Base-by-base conservation (phyloP, 495 filamentous ascomycete genomes). In the Penicillium mononematosum region DNA sequence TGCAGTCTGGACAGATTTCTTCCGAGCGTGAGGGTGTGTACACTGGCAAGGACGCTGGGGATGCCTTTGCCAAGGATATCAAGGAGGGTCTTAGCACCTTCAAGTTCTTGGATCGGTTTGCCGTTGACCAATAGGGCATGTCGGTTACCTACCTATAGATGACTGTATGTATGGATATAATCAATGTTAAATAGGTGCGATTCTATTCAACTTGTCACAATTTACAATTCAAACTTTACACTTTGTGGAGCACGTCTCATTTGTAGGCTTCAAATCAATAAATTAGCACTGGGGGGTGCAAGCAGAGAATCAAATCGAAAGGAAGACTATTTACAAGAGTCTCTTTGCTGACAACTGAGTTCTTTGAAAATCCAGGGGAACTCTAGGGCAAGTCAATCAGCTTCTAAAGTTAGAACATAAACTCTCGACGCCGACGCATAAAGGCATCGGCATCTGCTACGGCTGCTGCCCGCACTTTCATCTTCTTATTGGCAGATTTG, bases 71-170 rank as follows among this genome's bases (percentile, higher is more conserved):
- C 0, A 63, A 65, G 7, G 61, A 64, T 3, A 52, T 92, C 4
- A 78, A 84, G 71, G 75, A 76, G 5, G 88, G 87, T 7, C 65
- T 92, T 60, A 78, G 69, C 66, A 82, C 71, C 20, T 92, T 88
- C 66, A 89, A 88, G 71, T 86, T 83, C 85, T 52, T 76, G 59
- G 72, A 75, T 64, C 74, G 72, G 9, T 76, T 76, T 61, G 62
- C 72, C 3, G 9, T 70, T 47, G 74, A 75, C 58, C 42, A 58
- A 34, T 72, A 63, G 12, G 1, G 29, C 16, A 20, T 32, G 9
- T 45, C 31, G 31, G 38, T 41, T 31, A 29, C 27, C 27, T 29
- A 29, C 27, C 27, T 29, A 29, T 29, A 29, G 27, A 50, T 50
- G 20, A 22, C n/a, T 44, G 31, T 50, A 27, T 51, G 20, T 50